phyloP scores from a whole-genome alignment of 1,139 yeast species.

The Scheffersomyces parashehatae region DNA sequence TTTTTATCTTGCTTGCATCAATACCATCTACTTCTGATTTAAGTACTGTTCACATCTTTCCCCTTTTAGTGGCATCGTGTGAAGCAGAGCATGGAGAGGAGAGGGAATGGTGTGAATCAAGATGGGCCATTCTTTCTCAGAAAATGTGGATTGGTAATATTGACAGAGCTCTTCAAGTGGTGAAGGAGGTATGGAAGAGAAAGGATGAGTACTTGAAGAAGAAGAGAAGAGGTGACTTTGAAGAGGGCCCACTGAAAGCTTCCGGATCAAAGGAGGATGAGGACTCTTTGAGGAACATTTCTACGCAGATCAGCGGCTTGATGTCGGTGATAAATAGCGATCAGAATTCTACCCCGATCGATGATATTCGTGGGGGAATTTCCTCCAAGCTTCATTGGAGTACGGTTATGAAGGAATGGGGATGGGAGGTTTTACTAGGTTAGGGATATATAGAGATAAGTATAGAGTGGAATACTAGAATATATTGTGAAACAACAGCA shows the following conservation, averaged over 20 bases:
- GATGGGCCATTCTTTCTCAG: slow-evolving; percentile 57
- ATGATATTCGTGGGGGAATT: slow-evolving; percentile 42
- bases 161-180: slow-evolving; percentile 66
- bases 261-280: slow-evolving; percentile 19
- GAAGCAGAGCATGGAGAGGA: slow-evolving; percentile 62
- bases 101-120: slow-evolving; percentile 58
- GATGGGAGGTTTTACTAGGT: slow-evolving; percentile 65
- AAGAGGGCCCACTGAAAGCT: slow-evolving; percentile 4
- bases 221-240: slow-evolving; percentile 14
- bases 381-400: slow-evolving; percentile 66
- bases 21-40: slow-evolving; percentile 63
- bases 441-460: slow-evolving; percentile 8
- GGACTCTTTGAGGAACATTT: slow-evolving; percentile 26
- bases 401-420: slow-evolving; percentile 70
- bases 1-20: slow-evolving; percentile 59
- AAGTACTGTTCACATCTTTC: slow-evolving; percentile 61
- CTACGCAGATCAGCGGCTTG: slow-evolving; percentile 41
- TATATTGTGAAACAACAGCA: too few species aligned
- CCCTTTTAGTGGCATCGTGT: slow-evolving; percentile 62
- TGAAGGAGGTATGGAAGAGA: slow-evolving; percentile 67
- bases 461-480: too few species aligned
- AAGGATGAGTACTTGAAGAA: slow-evolving; percentile 44
- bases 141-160: slow-evolving; percentile 66
- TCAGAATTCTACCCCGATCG: slow-evolving; percentile 25
- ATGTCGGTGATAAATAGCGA: slow-evolving; percentile 42